A percentile compares a stretch with the other conserved stretches of the same genome.
Conservation (phyloP, 805 yeast species). For the Saccharomycopsis amapae region DNA sequence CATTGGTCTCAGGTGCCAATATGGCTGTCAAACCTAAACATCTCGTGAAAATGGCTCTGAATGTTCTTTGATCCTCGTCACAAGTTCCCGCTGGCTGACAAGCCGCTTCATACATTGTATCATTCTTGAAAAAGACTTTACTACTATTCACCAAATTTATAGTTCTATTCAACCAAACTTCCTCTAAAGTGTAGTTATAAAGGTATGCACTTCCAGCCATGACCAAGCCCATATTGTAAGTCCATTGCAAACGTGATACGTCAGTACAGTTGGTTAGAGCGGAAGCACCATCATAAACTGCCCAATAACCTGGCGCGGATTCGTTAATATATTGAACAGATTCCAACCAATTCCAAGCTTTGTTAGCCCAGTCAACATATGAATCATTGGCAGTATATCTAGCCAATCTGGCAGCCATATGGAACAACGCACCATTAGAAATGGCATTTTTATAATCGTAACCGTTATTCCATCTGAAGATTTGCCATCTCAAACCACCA, state of each 20-base stretch:
- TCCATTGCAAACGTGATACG: constrained; percentile 63
- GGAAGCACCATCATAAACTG: constrained; percentile 64
- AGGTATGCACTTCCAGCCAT: constrained; percentile 75
- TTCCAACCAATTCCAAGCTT: constrained; percentile 74
- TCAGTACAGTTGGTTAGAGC: constrained; percentile 53
- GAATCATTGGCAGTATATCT: constrained; percentile 71
- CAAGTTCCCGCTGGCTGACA: constrained; percentile 64
- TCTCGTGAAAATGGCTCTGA: constrained; percentile 76
- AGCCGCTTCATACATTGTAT: constrained; percentile 72
- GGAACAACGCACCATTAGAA: constrained; percentile 85
- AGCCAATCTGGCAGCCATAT: constrained; percentile 79
- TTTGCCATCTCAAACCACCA: constrained; percentile 97
- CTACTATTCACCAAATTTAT: constrained; percentile 48
- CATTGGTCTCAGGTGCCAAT: constrained; percentile 50
- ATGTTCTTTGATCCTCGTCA: constrained; percentile 85
- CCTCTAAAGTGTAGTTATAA: constrained; percentile 63
- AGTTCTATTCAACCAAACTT: constrained; percentile 60
- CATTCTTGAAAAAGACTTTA: constrained; percentile 45
- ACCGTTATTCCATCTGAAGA: constrained; percentile 89
- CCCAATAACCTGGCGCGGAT: constrained; percentile 30
- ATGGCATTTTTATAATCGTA: constrained; percentile 89
- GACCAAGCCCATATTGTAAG: constrained; percentile 78
- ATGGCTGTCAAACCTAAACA: constrained; percentile 68
- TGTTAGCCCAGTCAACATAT: constrained; percentile 68
- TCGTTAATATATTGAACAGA: constrained; percentile 42